Percentiles rank a stretch among this genome's conserved stretches.
Evolutionary conservation across 176 grass and related monocot genomes (phyloP).

Genomic region (Carex scoparia): DNA sequence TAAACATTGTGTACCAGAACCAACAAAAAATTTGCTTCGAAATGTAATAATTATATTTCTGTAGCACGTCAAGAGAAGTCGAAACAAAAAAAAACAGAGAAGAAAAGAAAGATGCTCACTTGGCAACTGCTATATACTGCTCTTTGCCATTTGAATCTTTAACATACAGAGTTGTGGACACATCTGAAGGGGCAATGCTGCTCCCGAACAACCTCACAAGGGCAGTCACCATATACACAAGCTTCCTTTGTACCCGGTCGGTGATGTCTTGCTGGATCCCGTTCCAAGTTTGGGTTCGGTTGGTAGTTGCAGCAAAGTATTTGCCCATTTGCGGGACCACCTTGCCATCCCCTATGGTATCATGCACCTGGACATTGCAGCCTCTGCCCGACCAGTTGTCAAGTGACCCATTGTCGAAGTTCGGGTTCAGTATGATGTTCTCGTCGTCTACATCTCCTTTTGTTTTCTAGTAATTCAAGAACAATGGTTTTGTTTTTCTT

Average conservation of each 20-base stretch:
- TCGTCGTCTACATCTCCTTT: constrained; percentile 34
- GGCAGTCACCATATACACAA: constrained; percentile 47
- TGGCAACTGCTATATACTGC: constrained; percentile 68
- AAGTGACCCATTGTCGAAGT: constrained; percentile 65
- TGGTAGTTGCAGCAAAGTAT: constrained; percentile 62
- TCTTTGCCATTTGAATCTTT: constrained; percentile 51
- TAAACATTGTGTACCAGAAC: too few species aligned
- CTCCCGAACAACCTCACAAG: constrained; percentile 38
- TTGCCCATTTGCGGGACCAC: constrained; percentile 54
- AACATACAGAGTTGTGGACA: constrained; percentile 48
- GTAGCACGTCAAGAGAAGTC: background rate
- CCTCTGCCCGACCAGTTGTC: constrained; percentile 64
- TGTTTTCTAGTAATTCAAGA: background rate
- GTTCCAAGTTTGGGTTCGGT: constrained; percentile 65
- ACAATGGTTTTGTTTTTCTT: background rate
- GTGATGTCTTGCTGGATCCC: constrained; percentile 84
- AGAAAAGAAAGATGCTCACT: constrained; percentile 20
- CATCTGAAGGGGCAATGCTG: constrained; percentile 31
- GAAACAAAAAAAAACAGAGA: background rate
- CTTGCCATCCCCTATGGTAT: constrained; percentile 70
- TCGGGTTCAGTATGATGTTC: constrained; percentile 81
- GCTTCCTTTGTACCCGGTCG: constrained; percentile 61
- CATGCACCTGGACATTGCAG: constrained; percentile 75
- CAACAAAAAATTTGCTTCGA: too few species aligned
- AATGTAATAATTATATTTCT: too few species aligned